phyloP scores from a whole-genome alignment of 495 filamentous ascomycete genomes.

The Penicillium egyptiacum region DNA sequence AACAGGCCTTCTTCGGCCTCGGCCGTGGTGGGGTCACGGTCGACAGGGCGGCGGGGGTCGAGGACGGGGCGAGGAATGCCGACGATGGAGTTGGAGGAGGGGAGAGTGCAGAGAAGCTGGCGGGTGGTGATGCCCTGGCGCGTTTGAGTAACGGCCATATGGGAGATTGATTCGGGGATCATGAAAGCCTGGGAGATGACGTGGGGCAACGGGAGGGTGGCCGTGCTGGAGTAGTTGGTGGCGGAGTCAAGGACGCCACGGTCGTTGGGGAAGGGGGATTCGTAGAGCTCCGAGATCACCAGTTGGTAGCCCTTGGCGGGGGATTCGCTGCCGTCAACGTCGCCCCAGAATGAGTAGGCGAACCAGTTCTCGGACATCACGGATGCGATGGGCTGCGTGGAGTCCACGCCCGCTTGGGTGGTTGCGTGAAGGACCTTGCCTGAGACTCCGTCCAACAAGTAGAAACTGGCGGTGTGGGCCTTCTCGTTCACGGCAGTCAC shows the following conservation, averaged over 20 bases:
- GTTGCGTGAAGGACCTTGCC: conserved; percentile 72
- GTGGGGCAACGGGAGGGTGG: conserved; percentile 54
- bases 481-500: conserved; percentile 66
- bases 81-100: conserved; percentile 67
- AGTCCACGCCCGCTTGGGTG: conserved; percentile 72
- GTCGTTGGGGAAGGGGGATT: conserved; percentile 79
- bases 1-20: conserved; percentile 84
- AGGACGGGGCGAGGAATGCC: conserved; percentile 75
- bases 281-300: conserved; percentile 83
- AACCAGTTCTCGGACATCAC: conserved; percentile 94
- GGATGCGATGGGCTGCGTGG: conserved; percentile 69
- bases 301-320: conserved; percentile 82
- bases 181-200: conserved; percentile 78
- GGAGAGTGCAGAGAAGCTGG: conserved; percentile 75
- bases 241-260: conserved; percentile 72
- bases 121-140: conserved; percentile 89
- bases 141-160: conserved; percentile 82
- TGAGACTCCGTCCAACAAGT: conserved; percentile 84
- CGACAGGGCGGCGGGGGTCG: conserved; percentile 86
- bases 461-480: conserved; percentile 58
- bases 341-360: conserved; percentile 79
- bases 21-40: conserved; percentile 72
- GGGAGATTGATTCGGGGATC: conserved; percentile 70
- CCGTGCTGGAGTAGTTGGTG: conserved; percentile 68
- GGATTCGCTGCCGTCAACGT: conserved; percentile 47